phyloP scores from a whole-genome alignment of 495 filamentous ascomycete species.

The Patellaria atrata region DNA sequence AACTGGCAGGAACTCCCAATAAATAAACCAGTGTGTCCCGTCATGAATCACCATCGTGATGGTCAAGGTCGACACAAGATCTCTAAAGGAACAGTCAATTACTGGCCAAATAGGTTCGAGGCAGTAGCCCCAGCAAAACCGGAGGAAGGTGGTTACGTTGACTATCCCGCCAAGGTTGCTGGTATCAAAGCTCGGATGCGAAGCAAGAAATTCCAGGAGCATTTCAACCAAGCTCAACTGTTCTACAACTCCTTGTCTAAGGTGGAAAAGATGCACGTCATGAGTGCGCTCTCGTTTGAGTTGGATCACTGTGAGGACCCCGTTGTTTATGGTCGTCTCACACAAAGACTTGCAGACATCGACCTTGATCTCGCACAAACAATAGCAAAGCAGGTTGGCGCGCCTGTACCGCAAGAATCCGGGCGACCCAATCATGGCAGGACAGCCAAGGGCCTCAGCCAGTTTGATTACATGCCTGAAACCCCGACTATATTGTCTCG shows the following conservation, averaged over 20 bases:
- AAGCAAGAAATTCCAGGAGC: constrained; percentile 69
- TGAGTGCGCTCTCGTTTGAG: constrained; percentile 63
- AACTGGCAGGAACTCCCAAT: constrained; percentile 84
- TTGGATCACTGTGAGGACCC: constrained; percentile 83
- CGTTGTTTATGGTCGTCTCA: constrained; percentile 60
- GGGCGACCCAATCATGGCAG: constrained; percentile 37
- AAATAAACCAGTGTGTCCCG: constrained; percentile 63
- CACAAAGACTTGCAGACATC: constrained; percentile 55
- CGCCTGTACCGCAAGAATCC: constrained; percentile 7
- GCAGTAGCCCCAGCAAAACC: constrained; percentile 43
- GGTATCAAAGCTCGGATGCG: constrained; percentile 58
- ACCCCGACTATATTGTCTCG: constrained; percentile 56
- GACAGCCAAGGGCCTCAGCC: constrained; percentile 49
- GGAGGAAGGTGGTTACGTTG: constrained; percentile 51
- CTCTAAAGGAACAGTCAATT: constrained; percentile 61
- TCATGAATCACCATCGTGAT: constrained; percentile 69
- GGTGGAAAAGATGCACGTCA: constrained; percentile 56
- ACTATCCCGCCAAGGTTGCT: constrained; percentile 48
- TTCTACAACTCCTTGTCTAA: constrained; percentile 72
- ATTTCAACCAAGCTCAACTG: constrained; percentile 55
- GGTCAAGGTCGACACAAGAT: constrained; percentile 50
- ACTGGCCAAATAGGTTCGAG: constrained; percentile 75
- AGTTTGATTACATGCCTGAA: constrained; percentile 48
- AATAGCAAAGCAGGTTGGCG: constrained; percentile 15
- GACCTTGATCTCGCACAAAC: constrained; percentile 55